A percentile compares a stretch with the other conserved stretches of the same genome.
Conservation (phyloP, 805 yeast genomes). For the Cyberlindnera mycetangii region DNA sequence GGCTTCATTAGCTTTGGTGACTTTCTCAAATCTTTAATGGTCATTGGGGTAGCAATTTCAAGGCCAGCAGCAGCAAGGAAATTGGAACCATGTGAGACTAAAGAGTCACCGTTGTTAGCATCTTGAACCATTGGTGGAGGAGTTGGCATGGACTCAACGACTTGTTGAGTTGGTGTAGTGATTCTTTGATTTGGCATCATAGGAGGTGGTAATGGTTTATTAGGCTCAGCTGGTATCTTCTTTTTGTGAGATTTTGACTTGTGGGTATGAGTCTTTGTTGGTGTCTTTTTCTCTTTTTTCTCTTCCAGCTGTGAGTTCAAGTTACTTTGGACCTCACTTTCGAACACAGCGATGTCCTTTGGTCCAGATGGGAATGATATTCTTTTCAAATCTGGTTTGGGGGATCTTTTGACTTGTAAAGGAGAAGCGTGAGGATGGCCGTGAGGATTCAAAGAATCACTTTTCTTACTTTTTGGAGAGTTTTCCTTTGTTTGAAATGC, state of each 20-base stretch:
- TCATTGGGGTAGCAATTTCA: conserved; percentile 15
- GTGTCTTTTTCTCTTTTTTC: conserved; percentile 2
- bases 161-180: conserved; percentile 23
- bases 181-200: conserved; percentile 21
- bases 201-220: conserved; percentile 23
- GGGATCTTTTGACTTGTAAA: conserved; percentile 8
- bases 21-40: conserved; percentile 5
- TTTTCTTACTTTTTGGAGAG: conserved; percentile 1
- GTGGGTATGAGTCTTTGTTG: not conserved
- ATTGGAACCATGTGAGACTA: conserved; percentile 13
- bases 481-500: conserved; percentile 7
- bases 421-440: conserved; percentile 17
- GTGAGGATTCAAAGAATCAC: conserved; percentile 2
- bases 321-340: conserved; percentile 13
- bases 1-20: conserved; percentile 12
- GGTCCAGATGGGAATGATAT: conserved; percentile 26
- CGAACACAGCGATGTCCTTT: conserved; percentile 19
- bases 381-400: conserved; percentile 19
- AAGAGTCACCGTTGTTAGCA: conserved; percentile 18
- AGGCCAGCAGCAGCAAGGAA: conserved; percentile 11
- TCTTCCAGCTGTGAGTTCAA: not conserved
- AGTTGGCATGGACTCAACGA: conserved; percentile 5
- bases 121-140: conserved; percentile 24
- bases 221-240: conserved; percentile 2
- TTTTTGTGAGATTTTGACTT: conserved; percentile 3